These are phyloP conservation scores for Ophiognomonia clavigignenti-juglandacearum DNA, from an alignment of 2,329 filamentous ascomycete genomes.

Conservation along the genomic window DNA sequence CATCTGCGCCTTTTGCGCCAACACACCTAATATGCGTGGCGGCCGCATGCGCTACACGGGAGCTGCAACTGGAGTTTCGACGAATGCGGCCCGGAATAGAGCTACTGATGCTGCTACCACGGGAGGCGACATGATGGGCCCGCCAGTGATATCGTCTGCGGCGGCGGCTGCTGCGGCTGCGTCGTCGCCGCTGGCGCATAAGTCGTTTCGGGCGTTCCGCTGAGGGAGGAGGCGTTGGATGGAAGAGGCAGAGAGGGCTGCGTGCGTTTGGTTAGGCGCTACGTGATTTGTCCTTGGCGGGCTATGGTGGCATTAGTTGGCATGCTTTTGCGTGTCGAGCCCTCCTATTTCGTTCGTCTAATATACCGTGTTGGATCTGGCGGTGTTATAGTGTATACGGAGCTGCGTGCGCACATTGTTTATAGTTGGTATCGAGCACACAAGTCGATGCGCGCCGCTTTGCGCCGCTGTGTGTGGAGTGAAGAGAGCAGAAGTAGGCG, in stretches of 20 bases:
- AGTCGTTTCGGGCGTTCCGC: slow-evolving; percentile 40
- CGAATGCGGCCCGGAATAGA: no score
- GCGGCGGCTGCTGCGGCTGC: slow-evolving; percentile 6
- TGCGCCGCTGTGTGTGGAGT: neutral
- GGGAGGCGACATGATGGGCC: slow-evolving; percentile 16
- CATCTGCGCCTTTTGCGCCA: slow-evolving; percentile 59
- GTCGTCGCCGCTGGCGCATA: slow-evolving; percentile 39
- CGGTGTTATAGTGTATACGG: neutral
- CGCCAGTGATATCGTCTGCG: slow-evolving; percentile 17
- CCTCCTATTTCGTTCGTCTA: no score
- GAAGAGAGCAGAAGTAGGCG: no score
- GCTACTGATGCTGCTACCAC: neutral
- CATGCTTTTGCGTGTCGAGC: no score
- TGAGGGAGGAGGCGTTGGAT: slow-evolving; percentile 27
- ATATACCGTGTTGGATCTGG: neutral
- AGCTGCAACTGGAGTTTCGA: no score
- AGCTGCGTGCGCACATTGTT: neutral
- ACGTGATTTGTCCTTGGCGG: no score
- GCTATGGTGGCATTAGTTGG: no score
- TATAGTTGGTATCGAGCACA: neutral
- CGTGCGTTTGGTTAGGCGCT: no score
- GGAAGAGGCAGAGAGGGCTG: no score
- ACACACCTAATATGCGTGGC: slow-evolving; percentile 50
- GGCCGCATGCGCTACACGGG: slow-evolving; percentile 42
- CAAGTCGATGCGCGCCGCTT: neutral